Percentiles rank a stretch among this genome's conserved stretches.
Conservation (phyloP, 768 basidiomycete species). For the Pluteus cervinus region DNA sequence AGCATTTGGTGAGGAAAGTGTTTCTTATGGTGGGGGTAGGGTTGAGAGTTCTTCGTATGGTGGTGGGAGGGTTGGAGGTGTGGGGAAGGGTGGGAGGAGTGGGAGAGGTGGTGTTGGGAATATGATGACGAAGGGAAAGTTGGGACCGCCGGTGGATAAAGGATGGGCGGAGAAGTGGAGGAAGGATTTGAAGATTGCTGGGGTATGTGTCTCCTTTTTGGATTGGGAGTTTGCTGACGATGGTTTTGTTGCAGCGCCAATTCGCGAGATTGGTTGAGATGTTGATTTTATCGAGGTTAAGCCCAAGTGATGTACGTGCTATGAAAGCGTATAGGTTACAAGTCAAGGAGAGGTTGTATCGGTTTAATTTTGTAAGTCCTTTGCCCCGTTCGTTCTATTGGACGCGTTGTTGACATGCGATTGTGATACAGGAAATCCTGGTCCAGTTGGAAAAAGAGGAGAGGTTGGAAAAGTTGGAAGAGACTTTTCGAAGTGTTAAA, state of each 20-base stretch:
- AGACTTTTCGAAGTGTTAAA: conserved; percentile 83
- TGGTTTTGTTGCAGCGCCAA: conserved; percentile 60
- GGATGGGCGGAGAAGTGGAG: conserved; percentile 78
- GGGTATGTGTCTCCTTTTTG: conserved; percentile 39
- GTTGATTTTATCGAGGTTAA: conserved; percentile 70
- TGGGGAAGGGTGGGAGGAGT: conserved; percentile 32
- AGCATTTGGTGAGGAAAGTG: conserved; percentile 45
- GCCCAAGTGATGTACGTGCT: conserved; percentile 49
- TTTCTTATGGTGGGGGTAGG: conserved; percentile 46
- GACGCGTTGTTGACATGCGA: not conserved
- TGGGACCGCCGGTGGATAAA: conserved; percentile 75
- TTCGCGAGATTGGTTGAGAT: conserved; percentile 91
- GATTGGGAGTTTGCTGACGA: conserved; percentile 4
- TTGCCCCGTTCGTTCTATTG: conserved; percentile 1
- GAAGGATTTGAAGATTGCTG: conserved; percentile 82
- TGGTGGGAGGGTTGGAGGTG: conserved; percentile 39
- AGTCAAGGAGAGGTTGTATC: conserved; percentile 91
- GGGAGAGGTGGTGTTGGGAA: conserved; percentile 13
- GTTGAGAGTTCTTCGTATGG: too few species aligned
- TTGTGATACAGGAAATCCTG: conserved; percentile 65
- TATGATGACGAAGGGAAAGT: conserved; percentile 40
- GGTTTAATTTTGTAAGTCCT: conserved; percentile 85
- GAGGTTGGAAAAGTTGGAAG: conserved; percentile 82
- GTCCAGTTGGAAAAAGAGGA: conserved; percentile 85
- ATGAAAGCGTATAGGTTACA: conserved; percentile 74